A percentile compares a stretch with the other conserved stretches of the same genome.
Evolutionary conservation across 108 stramenopile genomes (phyloP).

Genomic region (Nannochloropsis gaditana): DNA sequence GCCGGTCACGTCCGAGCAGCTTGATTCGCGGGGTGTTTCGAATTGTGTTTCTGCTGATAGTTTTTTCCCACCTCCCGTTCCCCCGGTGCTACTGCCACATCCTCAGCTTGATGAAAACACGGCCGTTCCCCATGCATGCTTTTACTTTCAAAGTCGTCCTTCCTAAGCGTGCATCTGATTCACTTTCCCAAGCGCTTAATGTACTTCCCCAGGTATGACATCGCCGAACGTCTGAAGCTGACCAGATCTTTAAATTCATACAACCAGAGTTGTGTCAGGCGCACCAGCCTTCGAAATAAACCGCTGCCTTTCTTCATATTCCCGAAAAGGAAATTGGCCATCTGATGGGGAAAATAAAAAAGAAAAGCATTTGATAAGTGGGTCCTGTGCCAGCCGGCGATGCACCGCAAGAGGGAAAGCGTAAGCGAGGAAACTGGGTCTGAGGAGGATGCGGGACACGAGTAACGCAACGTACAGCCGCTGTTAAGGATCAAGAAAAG

Average conservation of each 20-base stretch:
- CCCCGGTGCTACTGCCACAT: no score
- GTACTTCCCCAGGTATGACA: neutral
- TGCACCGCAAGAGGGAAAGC: neutral
- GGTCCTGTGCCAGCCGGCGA: neutral
- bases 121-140: no score
- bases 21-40: no score
- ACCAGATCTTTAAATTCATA: neutral
- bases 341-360: neutral
- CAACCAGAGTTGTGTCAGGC: neutral
- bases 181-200: neutral
- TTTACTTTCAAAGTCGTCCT: no score
- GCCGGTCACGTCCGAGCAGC: no score
- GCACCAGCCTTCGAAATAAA: neutral
- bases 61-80: no score
- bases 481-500: neutral
- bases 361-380: neutral
- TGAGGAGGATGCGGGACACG: neutral
- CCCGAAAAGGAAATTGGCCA: slow-evolving; percentile 1
- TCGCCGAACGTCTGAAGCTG: neutral
- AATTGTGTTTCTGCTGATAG: no score
- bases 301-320: slow-evolving; percentile 14
- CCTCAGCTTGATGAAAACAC: no score
- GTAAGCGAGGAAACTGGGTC: neutral
- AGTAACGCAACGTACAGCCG: neutral
- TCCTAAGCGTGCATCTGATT: no score